Percentiles rank a stretch among this genome's conserved stretches.
Evolutionary conservation across 768 basidiomycete species (phyloP).

Genomic region (Gyrodon lividus): DNA sequence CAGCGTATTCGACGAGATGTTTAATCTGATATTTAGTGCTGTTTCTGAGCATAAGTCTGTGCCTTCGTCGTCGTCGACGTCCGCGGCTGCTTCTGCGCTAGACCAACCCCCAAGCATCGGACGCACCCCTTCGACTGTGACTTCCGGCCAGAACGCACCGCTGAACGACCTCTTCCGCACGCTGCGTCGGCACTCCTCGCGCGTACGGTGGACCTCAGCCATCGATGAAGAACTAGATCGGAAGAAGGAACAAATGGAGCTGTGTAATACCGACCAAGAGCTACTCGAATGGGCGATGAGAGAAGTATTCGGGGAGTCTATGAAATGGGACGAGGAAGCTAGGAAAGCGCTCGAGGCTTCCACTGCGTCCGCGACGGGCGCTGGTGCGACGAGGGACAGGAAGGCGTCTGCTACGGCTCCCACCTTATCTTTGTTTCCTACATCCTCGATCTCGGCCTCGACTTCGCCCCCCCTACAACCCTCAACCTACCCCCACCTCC

Average conservation of each 20-base stretch:
- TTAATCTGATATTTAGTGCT: conserved; percentile 66
- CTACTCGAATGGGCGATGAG: conserved; percentile 71
- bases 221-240: conserved; percentile 58
- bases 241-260: conserved; percentile 71
- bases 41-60: conserved; percentile 34
- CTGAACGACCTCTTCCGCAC: conserved; percentile 54
- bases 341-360: conserved; percentile 35
- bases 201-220: conserved; percentile 49
- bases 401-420: not conserved
- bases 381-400: not conserved
- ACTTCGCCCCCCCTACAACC: conserved; percentile 47
- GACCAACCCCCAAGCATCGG: conserved; percentile 19
- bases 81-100: not conserved
- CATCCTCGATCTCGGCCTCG: not conserved
- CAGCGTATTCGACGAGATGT: conserved; percentile 69
- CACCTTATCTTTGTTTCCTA: not conserved
- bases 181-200: conserved; percentile 51
- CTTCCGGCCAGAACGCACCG: conserved; percentile 5
- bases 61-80: too few relatives aligned
- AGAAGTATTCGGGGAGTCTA: conserved; percentile 65
- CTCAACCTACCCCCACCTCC: conserved; percentile 68
- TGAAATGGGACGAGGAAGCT: conserved; percentile 48
- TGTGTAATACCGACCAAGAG: conserved; percentile 64
- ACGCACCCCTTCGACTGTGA: not conserved
- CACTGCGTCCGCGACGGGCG: not conserved